phyloP scores from a whole-genome alignment of 2,329 filamentous ascomycete species.

The Fusarium odoratissimum region DNA sequence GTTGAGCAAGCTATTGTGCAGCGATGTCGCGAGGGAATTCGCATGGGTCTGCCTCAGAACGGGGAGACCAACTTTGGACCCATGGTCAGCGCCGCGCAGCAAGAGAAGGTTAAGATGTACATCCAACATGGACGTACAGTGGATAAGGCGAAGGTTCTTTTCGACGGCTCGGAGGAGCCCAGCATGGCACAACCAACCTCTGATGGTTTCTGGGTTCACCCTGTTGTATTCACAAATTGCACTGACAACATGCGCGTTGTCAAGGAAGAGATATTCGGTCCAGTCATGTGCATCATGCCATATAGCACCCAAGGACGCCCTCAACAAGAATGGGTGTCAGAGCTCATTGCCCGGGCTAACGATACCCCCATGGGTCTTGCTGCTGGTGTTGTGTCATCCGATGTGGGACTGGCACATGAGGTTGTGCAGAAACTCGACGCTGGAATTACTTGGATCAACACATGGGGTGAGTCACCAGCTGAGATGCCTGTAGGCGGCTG shows the following conservation, averaged over 20 bases:
- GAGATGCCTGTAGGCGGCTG: slow-evolving; percentile 94
- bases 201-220: slow-evolving; percentile 84
- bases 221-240: slow-evolving; percentile 89
- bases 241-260: slow-evolving; percentile 84
- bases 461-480: slow-evolving; percentile 90
- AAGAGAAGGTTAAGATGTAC: slow-evolving; percentile 81
- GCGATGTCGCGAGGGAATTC: slow-evolving; percentile 71
- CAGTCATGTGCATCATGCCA: slow-evolving; percentile 83
- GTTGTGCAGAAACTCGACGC: slow-evolving; percentile 79
- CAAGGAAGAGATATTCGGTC: slow-evolving; percentile 88
- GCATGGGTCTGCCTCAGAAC: slow-evolving; percentile 79
- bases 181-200: slow-evolving; percentile 61
- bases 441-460: slow-evolving; percentile 93
- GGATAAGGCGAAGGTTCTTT: slow-evolving; percentile 80
- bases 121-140: slow-evolving; percentile 78
- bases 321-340: slow-evolving; percentile 63
- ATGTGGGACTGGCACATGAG: slow-evolving; percentile 78
- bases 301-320: slow-evolving; percentile 65
- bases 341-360: slow-evolving; percentile 80
- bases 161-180: slow-evolving; percentile 72
- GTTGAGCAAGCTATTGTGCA: slow-evolving; percentile 75
- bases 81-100: slow-evolving; percentile 78
- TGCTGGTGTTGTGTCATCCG: slow-evolving; percentile 83
- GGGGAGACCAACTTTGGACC: slow-evolving; percentile 84
- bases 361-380: slow-evolving; percentile 81